phyloP scores from a whole-genome alignment of 2,329 filamentous ascomycete genomes.

The Aspergillus fumigatus region DNA sequence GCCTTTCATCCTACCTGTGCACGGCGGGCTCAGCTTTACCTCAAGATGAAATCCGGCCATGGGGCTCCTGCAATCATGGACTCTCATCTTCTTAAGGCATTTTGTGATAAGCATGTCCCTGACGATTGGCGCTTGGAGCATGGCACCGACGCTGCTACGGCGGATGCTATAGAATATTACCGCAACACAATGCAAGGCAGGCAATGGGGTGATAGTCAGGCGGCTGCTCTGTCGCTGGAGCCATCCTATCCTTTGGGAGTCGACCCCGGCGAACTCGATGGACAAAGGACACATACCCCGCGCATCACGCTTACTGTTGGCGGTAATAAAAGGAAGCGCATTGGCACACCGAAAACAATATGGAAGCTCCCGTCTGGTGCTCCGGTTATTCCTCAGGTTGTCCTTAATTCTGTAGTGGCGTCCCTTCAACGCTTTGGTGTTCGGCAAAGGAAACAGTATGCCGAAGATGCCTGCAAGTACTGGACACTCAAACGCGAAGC shows the following conservation, averaged over 20 bases:
- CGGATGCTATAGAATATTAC: constrained; percentile 83
- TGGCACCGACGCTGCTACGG: constrained; percentile 72
- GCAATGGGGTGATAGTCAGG: constrained; percentile 88
- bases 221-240: constrained; percentile 74
- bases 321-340: constrained; percentile 56
- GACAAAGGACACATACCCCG: constrained; percentile 36
- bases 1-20: constrained; percentile 98
- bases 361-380: constrained; percentile 96
- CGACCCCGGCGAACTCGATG: constrained; percentile 45
- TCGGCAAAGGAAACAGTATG: constrained; percentile 84
- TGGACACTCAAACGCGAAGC: constrained; percentile 97
- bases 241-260: constrained; percentile 61
- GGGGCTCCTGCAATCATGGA: constrained; percentile 74
- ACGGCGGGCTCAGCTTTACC: constrained; percentile 75
- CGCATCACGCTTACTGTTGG: constrained; percentile 52
- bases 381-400: constrained; percentile 83
- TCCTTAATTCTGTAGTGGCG: constrained; percentile 79
- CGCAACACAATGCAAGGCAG: constrained; percentile 81
- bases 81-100: constrained; percentile 81
- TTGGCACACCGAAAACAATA: constrained; percentile 57
- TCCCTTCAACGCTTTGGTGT: constrained; percentile 79
- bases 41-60: constrained; percentile 95
- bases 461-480: constrained; percentile 90
- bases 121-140: constrained; percentile 84
- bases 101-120: constrained; percentile 93